Evolutionary conservation across 177 flowering plant genomes (phyloP).

Genomic region (Vitis hybrid): DNA sequence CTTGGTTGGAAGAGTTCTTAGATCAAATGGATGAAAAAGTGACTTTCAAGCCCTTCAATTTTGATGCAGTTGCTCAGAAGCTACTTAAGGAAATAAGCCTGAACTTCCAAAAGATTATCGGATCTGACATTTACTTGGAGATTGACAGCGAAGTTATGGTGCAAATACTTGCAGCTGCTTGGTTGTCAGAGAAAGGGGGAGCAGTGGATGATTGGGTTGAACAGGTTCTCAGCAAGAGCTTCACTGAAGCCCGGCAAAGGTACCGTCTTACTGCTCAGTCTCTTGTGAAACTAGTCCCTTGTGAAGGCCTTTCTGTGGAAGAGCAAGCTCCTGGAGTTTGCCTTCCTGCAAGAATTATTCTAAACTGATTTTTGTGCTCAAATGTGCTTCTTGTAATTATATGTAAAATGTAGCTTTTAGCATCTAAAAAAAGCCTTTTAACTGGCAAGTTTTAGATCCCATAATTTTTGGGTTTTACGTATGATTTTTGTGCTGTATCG

Average conservation of each 20-base stretch:
- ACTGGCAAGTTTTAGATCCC: not conserved
- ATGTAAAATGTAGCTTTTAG: constrained; percentile 35
- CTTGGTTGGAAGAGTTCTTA: constrained; percentile 51
- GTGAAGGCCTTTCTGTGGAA: constrained; percentile 25
- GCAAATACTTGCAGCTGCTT: constrained; percentile 60
- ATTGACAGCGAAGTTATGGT: constrained; percentile 53
- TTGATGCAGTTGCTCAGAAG: constrained; percentile 42
- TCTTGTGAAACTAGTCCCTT: constrained; percentile 16
- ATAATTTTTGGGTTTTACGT: no score
- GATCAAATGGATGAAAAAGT: constrained; percentile 41
- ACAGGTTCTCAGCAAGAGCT: constrained; percentile 17
- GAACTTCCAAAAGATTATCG: constrained; percentile 25
- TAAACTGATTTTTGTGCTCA: constrained; percentile 23
- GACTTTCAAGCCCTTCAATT: constrained; percentile 49
- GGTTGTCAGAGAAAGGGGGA: constrained; percentile 28
- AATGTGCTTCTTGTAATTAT: constrained; percentile 22
- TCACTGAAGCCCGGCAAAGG: constrained; percentile 21
- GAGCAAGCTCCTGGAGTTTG: constrained; percentile 38
- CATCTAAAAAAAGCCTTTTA: constrained; percentile 8
- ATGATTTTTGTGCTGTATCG: no score
- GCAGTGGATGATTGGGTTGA: constrained; percentile 47
- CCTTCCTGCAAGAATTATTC: constrained; percentile 51
- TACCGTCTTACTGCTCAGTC: constrained; percentile 7
- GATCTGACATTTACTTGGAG: constrained; percentile 34
- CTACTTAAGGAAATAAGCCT: constrained; percentile 27